Evolutionary conservation across 345 rosid genomes (phyloP).

Genomic region (Eutrema japonicum): DNA sequence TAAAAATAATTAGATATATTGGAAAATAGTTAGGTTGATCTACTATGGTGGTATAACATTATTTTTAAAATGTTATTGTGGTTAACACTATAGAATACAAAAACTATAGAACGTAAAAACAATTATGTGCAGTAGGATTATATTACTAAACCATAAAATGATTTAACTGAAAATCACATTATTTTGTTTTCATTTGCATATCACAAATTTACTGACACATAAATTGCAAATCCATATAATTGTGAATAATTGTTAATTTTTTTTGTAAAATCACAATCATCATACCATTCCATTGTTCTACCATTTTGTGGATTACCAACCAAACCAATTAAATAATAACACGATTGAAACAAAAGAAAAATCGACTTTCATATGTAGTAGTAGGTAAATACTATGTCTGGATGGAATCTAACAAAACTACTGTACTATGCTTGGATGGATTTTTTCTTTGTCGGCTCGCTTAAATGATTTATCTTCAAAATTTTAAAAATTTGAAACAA

Average conservation of each 20-base stretch:
- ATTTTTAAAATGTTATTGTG: not conserved
- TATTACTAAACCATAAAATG: not conserved
- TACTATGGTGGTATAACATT: not conserved
- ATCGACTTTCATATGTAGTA: not conserved
- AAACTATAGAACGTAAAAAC: not conserved
- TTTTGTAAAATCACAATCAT: not conserved
- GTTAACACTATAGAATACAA: not conserved
- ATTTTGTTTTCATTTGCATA: not conserved
- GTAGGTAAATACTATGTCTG: conserved; percentile 12
- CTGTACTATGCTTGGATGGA: not conserved
- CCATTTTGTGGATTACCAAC: not conserved
- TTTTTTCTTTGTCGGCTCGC: not conserved
- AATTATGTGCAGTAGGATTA: no score
- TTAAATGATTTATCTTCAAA: not conserved
- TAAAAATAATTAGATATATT: not conserved
- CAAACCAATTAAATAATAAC: not conserved
- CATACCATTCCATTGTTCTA: not conserved
- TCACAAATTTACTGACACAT: not conserved
- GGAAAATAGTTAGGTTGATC: not conserved
- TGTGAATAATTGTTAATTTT: not conserved
- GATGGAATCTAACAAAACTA: conserved; percentile 27
- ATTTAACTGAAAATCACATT: not conserved
- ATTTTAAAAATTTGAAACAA: conserved; percentile 13
- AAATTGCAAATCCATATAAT: not conserved
- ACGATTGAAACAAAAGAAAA: not conserved